These are phyloP conservation scores for Metarhizium robertsii DNA, from an alignment of 2,329 filamentous ascomycete species.

Conservation along the genomic window DNA sequence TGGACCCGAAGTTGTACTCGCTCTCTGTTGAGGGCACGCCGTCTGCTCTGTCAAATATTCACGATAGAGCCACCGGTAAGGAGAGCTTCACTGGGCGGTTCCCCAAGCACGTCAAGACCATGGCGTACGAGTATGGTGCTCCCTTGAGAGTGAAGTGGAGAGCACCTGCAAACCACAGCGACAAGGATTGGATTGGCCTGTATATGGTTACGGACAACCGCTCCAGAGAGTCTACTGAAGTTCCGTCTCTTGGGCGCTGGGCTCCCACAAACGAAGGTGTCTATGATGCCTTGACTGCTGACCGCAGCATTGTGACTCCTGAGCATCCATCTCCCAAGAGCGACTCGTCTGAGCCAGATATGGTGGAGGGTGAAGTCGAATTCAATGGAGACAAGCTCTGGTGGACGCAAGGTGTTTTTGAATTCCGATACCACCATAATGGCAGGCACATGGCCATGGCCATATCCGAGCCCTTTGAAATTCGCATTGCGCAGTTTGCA, in stretches of 20 bases:
- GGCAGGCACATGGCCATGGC: conserved; percentile 90
- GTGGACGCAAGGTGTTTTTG: conserved; percentile 95
- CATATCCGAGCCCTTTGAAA: conserved; percentile 87
- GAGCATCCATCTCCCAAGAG: conserved; percentile 49
- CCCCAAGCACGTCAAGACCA: conserved; percentile 61
- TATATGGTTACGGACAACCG: conserved; percentile 95
- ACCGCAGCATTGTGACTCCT: conserved; percentile 64
- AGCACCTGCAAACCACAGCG: conserved; percentile 77
- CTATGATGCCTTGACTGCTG: conserved; percentile 67
- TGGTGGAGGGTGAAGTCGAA: conserved; percentile 70
- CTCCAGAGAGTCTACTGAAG: conserved; percentile 72
- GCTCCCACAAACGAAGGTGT: conserved; percentile 66
- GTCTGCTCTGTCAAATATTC: conserved; percentile 36
- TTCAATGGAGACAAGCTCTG: conserved; percentile 91
- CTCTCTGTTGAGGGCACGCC: conserved; percentile 62
- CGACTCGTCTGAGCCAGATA: conserved; percentile 45
- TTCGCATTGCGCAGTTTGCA: conserved; percentile 73
- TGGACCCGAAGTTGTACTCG: conserved; percentile 71
- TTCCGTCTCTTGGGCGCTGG: conserved; percentile 85
- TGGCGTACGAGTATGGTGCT: conserved; percentile 79
- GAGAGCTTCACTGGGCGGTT: conserved; percentile 63
- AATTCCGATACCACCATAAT: conserved; percentile 94
- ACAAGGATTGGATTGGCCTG: conserved; percentile 89
- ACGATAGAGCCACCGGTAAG: conserved; percentile 58
- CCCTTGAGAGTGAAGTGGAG: conserved; percentile 87